Base-by-base conservation (phyloP, 2,329 filamentous ascomycete species). In the Hysterium pulicare region DNA sequence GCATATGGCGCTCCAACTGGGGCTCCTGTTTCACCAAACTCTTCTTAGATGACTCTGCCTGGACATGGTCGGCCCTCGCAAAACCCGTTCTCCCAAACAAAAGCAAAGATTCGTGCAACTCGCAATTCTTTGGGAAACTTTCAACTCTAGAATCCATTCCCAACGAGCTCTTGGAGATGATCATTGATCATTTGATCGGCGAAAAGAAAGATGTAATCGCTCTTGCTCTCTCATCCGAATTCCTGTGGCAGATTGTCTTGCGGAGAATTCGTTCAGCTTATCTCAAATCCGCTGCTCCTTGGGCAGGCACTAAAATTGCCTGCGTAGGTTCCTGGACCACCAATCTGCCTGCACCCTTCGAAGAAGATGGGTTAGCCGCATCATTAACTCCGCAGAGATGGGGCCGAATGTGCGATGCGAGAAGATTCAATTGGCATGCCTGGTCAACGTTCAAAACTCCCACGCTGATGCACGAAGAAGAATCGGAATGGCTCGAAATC, bases 161-260 rank as follows among this genome's bases (percentile, higher is more conserved):
- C 7, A 53, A 46, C 28, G 47, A 53, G 15, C 35, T 53, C 2
- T 17, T 53, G 17, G 37, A 43, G 9, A 19, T 45, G 6, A 20
- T 53, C 5, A 21, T 40, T 10, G 33, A 46, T 8, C 15, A 21
- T 10, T 19, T 23, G 9, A 19, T 13, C 11, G 11, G 3, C 8
- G 33, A 40, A 20, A 36, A 33, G 32, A 23, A 37, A 23, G 47
- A 48, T 23, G 31, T 50, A 3, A 10, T 44, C 5, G 43, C 45
- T 11, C 15, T 48, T 22, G 45, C 32, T 1, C 41, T 50, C 15
- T 46, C 40, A 3, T 52, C 47, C 1, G 11, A 23, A 17, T 22
- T 39, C 7, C 24, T 52, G 1, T 50, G 49, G 47, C 28, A 41
- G 2, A 21, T 43, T 13, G 36, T 47, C 3, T 32, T 50, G 3